Conservation (phyloP, 2,329 filamentous ascomycete species). For the Madurella fahalii region DNA sequence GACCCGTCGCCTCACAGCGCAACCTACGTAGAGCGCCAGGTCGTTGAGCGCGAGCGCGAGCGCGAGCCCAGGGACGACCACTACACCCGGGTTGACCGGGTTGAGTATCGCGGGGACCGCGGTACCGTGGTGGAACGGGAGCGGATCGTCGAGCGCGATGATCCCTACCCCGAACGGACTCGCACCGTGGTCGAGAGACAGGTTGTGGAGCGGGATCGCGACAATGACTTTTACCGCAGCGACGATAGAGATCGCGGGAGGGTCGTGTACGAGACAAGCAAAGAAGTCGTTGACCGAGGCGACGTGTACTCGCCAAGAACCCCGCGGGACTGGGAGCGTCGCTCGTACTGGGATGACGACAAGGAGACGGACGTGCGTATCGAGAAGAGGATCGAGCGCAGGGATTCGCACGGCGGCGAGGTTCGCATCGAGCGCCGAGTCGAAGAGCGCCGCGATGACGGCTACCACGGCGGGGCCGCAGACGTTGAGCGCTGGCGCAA, state of each 20-base stretch:
- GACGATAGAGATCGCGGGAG: constrained; percentile 32
- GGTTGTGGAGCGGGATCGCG: constrained; percentile 32
- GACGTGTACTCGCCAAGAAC: constrained; percentile 27
- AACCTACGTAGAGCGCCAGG: constrained; percentile 29
- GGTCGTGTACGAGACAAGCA: constrained; percentile 42
- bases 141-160: constrained; percentile 26
- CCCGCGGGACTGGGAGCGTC: constrained; percentile 33
- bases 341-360: constrained; percentile 34
- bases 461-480: constrained; percentile 22
- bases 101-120: constrained; percentile 25
- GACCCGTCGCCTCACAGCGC: constrained; percentile 35
- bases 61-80: constrained; percentile 27
- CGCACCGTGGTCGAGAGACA: constrained; percentile 33
- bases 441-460: constrained; percentile 47
- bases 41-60: constrained; percentile 30
- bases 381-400: constrained; percentile 40
- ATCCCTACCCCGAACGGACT: constrained; percentile 20
- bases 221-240: constrained; percentile 36
- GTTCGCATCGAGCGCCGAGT: constrained; percentile 52
- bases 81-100: constrained; percentile 26
- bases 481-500: constrained; percentile 57
- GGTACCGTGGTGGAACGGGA: constrained; percentile 21
- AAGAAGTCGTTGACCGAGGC: constrained; percentile 37
- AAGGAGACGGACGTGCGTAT: constrained; percentile 41
- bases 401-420: constrained; percentile 43